phyloP scores from a whole-genome alignment of 768 basidiomycete genomes.

The Hortiboletus flavorubellus region DNA sequence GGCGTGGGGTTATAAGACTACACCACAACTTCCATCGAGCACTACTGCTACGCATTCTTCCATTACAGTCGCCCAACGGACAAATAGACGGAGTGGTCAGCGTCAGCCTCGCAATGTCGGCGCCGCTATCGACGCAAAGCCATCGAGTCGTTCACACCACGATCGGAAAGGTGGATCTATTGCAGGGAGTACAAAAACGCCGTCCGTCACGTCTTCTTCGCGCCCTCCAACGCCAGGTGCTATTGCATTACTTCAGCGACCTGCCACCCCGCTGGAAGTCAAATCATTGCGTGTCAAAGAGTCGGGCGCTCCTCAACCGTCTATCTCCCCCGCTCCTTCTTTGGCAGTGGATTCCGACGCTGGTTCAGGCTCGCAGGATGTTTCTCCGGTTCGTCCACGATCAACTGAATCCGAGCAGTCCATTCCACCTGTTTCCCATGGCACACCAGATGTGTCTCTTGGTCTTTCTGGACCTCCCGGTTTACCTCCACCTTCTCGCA shows the following conservation, averaged over 20 bases:
- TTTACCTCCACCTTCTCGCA: constrained; percentile 43
- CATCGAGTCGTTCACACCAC: constrained; percentile 33
- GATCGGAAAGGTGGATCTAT: constrained; percentile 43
- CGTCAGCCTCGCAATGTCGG: constrained; percentile 47
- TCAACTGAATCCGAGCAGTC: constrained; percentile 39
- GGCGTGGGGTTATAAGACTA: constrained; percentile 55
- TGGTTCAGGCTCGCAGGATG: constrained; percentile 43
- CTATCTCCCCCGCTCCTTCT: constrained; percentile 46
- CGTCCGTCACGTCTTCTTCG: constrained; percentile 50
- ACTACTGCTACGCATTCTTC: constrained; percentile 17
- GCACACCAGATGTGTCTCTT: constrained; percentile 51
- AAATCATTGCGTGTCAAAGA: constrained; percentile 41
- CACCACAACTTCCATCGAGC: constrained; percentile 16
- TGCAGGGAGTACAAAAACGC: constrained; percentile 37
- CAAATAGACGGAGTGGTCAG: constrained; percentile 41
- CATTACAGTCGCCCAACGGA: constrained; percentile 32
- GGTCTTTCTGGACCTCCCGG: constrained; percentile 60
- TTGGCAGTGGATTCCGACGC: constrained; percentile 49
- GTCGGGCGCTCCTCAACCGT: constrained; percentile 36
- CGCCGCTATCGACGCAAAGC: constrained; percentile 35
- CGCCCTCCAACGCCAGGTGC: constrained; percentile 56
- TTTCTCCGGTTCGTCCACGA: constrained; percentile 38
- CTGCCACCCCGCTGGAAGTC: constrained; percentile 44
- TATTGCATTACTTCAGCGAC: constrained; percentile 36
- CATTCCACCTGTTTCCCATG: constrained; percentile 44